Evolutionary conservation across 495 filamentous ascomycete species (phyloP).

Genomic region (Penicillium goetzii): DNA sequence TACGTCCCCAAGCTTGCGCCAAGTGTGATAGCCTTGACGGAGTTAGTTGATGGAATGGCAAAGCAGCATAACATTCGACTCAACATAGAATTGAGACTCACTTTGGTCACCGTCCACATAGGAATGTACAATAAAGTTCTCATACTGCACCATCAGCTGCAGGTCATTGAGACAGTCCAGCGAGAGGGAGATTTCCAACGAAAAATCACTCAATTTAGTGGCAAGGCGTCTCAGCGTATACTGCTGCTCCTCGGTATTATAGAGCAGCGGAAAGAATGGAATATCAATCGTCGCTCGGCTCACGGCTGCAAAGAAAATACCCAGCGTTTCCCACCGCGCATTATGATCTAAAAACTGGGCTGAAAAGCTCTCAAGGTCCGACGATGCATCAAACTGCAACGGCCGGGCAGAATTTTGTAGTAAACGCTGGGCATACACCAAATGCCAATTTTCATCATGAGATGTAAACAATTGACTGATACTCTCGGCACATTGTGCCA

Average conservation of each 20-base stretch:
- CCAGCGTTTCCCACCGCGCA: conserved; percentile 48
- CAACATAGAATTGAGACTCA: conserved; percentile 17
- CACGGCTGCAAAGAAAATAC: conserved; percentile 44
- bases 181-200: conserved; percentile 44
- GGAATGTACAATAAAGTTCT: conserved; percentile 51
- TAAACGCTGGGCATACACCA: conserved; percentile 37
- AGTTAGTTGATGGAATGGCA: neutral
- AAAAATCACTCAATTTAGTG: conserved; percentile 37
- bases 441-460: conserved; percentile 35
- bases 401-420: conserved; percentile 40
- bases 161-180: conserved; percentile 50
- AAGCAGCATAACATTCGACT: neutral
- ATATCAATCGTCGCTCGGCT: conserved; percentile 43
- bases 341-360: conserved; percentile 41
- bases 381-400: conserved; percentile 27
- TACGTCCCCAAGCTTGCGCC: conserved; percentile 48
- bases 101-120: conserved; percentile 52
- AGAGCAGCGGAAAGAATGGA: conserved; percentile 38
- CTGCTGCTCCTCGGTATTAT: conserved; percentile 33
- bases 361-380: conserved; percentile 34
- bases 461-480: conserved; percentile 33
- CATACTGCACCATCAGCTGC: conserved; percentile 49
- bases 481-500: conserved; percentile 33
- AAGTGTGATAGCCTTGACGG: conserved; percentile 45
- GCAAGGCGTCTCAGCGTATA: conserved; percentile 34